Evolutionary conservation across 2,329 filamentous ascomycete genomes (phyloP).

Genomic region (Laburnicola sp.): DNA sequence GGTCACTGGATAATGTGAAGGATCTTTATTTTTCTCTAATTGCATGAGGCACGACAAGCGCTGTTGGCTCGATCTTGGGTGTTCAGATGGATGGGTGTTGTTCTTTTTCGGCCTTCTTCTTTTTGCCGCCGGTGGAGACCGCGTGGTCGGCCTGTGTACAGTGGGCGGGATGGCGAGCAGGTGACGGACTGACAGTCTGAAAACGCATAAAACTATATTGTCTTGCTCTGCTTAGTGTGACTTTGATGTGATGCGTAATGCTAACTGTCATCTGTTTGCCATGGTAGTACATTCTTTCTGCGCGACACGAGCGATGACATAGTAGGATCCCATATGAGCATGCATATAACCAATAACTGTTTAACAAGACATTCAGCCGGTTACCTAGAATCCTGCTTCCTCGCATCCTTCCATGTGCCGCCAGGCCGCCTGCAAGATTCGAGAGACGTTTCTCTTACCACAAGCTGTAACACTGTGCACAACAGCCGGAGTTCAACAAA

Average conservation of each 20-base stretch:
- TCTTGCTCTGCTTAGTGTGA: background rate
- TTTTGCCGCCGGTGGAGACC: no score
- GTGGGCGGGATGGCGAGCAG: background rate
- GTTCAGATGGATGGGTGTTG: no score
- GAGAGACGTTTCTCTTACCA: background rate
- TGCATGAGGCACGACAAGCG: constrained; percentile 8
- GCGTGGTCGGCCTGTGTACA: constrained; percentile 9
- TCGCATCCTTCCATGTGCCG: background rate
- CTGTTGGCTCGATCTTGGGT: background rate
- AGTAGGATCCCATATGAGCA: no score
- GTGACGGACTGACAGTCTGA: constrained; percentile 3
- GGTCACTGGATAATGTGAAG: constrained; percentile 7
- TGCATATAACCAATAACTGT: background rate
- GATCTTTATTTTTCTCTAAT: constrained; percentile 3
- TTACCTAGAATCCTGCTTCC: background rate
- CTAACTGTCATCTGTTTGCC: no score
- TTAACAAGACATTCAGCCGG: background rate
- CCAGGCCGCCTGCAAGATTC: background rate
- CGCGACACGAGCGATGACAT: no score
- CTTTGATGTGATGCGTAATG: background rate
- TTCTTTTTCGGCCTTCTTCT: no score
- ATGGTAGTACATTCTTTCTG: no score
- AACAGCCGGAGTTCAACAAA: background rate
- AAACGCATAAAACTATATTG: background rate
- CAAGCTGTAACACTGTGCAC: no score